Conservation (phyloP, 306 rosid species). For the Pyrus betulifolia region DNA sequence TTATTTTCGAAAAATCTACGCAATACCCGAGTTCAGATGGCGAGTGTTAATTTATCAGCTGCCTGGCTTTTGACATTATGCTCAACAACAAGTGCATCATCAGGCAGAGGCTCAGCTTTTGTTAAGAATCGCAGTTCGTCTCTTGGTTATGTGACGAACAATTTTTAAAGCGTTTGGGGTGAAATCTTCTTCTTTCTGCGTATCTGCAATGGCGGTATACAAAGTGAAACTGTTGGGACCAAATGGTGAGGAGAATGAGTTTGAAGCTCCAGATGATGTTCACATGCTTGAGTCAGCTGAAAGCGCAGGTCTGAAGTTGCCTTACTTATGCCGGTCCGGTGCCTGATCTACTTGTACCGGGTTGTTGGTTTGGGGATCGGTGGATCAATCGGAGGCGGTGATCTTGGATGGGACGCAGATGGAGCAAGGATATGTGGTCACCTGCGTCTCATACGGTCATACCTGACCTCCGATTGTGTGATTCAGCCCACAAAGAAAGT, state of each 20-base stretch:
- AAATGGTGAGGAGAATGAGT: slow-evolving; percentile 44
- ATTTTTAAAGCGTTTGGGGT: slow-evolving; percentile 45
- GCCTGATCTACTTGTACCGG: slow-evolving; percentile 79
- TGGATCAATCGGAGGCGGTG: slow-evolving; percentile 61
- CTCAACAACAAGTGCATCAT: slow-evolving; percentile 11
- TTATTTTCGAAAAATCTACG: not conserved
- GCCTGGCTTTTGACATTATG: slow-evolving; percentile 27
- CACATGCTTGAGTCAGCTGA: slow-evolving; percentile 76
- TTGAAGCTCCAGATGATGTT: slow-evolving; percentile 59
- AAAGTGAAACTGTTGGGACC: slow-evolving; percentile 63
- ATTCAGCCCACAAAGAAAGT: slow-evolving; percentile 56
- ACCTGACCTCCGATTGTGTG: slow-evolving; percentile 49
- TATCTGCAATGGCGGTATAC: slow-evolving; percentile 45
- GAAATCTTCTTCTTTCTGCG: slow-evolving; percentile 43
- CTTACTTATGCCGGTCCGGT: slow-evolving; percentile 75
- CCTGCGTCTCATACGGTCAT: slow-evolving; percentile 37
- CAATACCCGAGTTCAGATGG: not conserved
- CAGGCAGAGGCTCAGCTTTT: slow-evolving; percentile 24
- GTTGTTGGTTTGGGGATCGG: slow-evolving; percentile 29
- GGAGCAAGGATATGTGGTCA: slow-evolving; percentile 44
- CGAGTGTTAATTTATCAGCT: slow-evolving; percentile 14
- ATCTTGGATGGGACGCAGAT: slow-evolving; percentile 55
- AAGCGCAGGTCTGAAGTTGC: slow-evolving; percentile 61
- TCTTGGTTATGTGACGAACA: slow-evolving; percentile 24
- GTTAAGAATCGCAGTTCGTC: slow-evolving; percentile 23